Percentiles rank a stretch among this genome's conserved stretches.
phyloP scores from a whole-genome alignment of 2,329 filamentous ascomycete species.

The Exophiala alcalophila region DNA sequence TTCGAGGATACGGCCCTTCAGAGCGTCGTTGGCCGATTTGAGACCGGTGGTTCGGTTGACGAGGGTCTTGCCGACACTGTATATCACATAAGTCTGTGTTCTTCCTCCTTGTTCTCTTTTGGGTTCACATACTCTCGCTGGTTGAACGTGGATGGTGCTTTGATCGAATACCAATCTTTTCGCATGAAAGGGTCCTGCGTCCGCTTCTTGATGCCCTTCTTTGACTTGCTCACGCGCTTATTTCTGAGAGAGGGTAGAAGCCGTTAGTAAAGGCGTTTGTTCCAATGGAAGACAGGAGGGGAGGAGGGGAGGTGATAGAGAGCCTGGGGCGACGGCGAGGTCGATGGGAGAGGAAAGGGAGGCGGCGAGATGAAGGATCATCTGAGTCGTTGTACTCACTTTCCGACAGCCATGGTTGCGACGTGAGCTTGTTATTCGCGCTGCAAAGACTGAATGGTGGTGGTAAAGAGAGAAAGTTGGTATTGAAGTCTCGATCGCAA shows the following conservation, averaged over 20 bases:
- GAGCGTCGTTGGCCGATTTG: conserved; percentile 98
- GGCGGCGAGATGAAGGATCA: conserved; percentile 1
- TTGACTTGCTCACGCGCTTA: conserved; percentile 4
- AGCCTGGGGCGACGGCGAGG: not conserved
- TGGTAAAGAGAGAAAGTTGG: too few relatives aligned
- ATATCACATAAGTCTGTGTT: conserved; percentile 35
- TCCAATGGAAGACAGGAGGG: too few relatives aligned
- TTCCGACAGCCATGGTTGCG: conserved; percentile 74
- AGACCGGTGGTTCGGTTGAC: conserved; percentile 99
- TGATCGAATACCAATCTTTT: conserved; percentile 99
- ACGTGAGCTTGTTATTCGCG: too few relatives aligned
- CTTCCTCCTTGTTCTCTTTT: conserved; percentile 24
- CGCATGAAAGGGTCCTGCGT: conserved; percentile 94
- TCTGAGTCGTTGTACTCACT: conserved; percentile 50
- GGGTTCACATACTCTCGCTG: conserved; percentile 78
- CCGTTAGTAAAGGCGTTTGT: not conserved
- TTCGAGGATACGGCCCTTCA: conserved; percentile 99
- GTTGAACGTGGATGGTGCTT: conserved; percentile 95
- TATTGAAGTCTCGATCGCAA: too few relatives aligned
- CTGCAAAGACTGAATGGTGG: too few relatives aligned
- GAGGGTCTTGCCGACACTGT: conserved; percentile 97
- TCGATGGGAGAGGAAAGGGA: conserved; percentile 1
- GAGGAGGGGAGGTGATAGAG: not conserved
- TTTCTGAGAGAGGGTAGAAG: not conserved
- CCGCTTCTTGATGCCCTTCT: conserved; percentile 72